Evolutionary conservation across 2,329 filamentous ascomycete genomes (phyloP).

Genomic region (Exophiala lecanii-corni): DNA sequence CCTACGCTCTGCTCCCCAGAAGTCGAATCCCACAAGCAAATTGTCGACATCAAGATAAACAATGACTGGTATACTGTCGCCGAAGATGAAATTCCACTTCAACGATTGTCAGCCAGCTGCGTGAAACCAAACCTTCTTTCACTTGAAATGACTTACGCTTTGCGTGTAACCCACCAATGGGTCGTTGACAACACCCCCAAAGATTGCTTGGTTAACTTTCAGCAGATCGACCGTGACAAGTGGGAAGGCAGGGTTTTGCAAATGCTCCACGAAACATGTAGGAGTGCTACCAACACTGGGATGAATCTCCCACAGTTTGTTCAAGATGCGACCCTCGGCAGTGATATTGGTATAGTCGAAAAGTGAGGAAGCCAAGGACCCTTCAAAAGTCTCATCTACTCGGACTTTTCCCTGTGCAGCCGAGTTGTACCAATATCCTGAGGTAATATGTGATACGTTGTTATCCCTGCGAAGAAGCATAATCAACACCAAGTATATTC

Average conservation of each 20-base stretch:
- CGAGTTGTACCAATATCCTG: slow-evolving; percentile 36
- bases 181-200: slow-evolving; percentile 23
- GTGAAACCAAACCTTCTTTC: too few species aligned
- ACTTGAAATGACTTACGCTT: slow-evolving; percentile 1
- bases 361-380: slow-evolving; percentile 29
- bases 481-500: too few species aligned
- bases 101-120: not conserved
- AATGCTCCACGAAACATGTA: slow-evolving; percentile 30
- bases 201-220: slow-evolving; percentile 22
- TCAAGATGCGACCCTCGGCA: slow-evolving; percentile 31
- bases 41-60: slow-evolving; percentile 33
- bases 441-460: slow-evolving; percentile 38
- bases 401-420: slow-evolving; percentile 30
- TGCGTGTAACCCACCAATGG: slow-evolving; percentile 15
- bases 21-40: slow-evolving; percentile 37
- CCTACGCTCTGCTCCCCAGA: slow-evolving; percentile 1
- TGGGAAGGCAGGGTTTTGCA: slow-evolving; percentile 38
- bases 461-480: slow-evolving; percentile 32
- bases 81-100: not conserved
- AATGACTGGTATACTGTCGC: slow-evolving; percentile 32
- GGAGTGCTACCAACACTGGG: slow-evolving; percentile 17
- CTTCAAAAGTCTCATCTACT: slow-evolving; percentile 32
- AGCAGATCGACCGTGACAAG: slow-evolving; percentile 32
- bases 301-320: slow-evolving; percentile 34
- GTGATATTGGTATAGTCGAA: slow-evolving; percentile 38